Evolutionary conservation across 1,139 yeast genomes (phyloP).

Genomic region (Taphrina populina): DNA sequence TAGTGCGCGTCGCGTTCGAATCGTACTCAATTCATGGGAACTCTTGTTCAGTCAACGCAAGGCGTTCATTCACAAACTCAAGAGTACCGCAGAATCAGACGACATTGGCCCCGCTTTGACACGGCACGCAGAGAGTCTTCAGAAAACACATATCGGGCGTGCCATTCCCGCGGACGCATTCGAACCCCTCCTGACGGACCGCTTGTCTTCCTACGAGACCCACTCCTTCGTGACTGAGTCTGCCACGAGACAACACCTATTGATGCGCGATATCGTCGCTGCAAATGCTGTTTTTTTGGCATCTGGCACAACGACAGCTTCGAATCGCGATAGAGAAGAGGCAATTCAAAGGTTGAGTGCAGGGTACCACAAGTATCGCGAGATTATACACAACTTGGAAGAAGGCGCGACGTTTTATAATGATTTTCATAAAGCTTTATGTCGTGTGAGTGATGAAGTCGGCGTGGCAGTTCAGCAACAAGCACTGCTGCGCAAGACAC

Average conservation of each 20-base stretch:
- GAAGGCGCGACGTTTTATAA: constrained; percentile 73
- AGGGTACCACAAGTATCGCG: constrained; percentile 56
- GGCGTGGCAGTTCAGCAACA: constrained; percentile 57
- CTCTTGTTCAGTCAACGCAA: constrained; percentile 1
- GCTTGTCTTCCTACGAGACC: background rate
- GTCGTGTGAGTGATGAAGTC: constrained; percentile 53
- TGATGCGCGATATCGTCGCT: background rate
- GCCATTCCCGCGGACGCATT: constrained; percentile 1
- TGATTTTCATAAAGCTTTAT: constrained; percentile 57
- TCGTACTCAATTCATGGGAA: background rate
- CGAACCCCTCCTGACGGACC: constrained; percentile 7
- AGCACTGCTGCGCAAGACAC: background rate
- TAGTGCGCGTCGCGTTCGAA: constrained; percentile 20
- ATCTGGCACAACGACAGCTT: background rate
- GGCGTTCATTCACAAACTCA: background rate
- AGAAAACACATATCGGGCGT: background rate
- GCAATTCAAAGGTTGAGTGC: constrained; percentile 58
- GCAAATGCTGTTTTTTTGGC: constrained; percentile 5
- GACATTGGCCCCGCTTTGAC: constrained; percentile 12
- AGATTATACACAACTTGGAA: constrained; percentile 58
- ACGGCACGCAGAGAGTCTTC: background rate
- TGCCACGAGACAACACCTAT: background rate
- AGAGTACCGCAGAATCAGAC: constrained; percentile 11
- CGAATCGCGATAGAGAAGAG: constrained; percentile 48
- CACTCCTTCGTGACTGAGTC: background rate